A percentile compares a stretch with the other conserved stretches of the same genome.
Evolutionary conservation across 2,329 filamentous ascomycete species (phyloP).

Genomic region (Pseudogymnoascus sp.): DNA sequence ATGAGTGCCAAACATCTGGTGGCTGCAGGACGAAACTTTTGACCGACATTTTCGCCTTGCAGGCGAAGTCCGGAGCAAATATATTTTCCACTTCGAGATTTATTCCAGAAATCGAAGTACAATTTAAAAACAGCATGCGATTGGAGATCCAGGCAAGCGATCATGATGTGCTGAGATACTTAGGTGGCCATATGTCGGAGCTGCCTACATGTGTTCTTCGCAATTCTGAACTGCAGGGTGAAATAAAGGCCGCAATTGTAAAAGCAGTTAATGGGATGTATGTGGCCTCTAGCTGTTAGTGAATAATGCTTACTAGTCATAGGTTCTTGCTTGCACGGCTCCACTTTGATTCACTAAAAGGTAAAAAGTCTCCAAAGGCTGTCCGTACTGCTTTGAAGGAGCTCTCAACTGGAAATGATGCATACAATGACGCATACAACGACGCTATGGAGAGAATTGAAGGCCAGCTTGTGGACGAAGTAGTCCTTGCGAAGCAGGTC

Average conservation of each 20-base stretch:
- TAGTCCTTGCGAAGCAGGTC: background rate
- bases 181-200: conserved; percentile 21
- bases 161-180: conserved; percentile 29
- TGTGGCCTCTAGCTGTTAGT: too few species aligned
- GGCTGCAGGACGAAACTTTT: conserved; percentile 6
- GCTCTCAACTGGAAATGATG: too few species aligned
- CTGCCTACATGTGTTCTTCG: conserved; percentile 16
- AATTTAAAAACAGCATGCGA: conserved; percentile 12
- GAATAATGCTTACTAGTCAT: too few species aligned
- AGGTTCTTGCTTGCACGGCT: too few species aligned
- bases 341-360: too few species aligned
- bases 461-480: background rate
- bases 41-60: conserved; percentile 15
- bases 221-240: background rate
- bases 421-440: too few species aligned
- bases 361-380: too few species aligned
- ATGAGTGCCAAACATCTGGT: conserved; percentile 12
- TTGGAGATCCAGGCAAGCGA: conserved; percentile 29
- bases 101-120: conserved; percentile 19
- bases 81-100: conserved; percentile 23
- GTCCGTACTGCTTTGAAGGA: too few species aligned
- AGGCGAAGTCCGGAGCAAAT: conserved; percentile 14
- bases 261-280: too few species aligned
- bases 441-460: conserved; percentile 10
- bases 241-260: too few species aligned